phyloP scores from a whole-genome alignment of 495 filamentous ascomycete species.

The Clavariopsis aquatica region DNA sequence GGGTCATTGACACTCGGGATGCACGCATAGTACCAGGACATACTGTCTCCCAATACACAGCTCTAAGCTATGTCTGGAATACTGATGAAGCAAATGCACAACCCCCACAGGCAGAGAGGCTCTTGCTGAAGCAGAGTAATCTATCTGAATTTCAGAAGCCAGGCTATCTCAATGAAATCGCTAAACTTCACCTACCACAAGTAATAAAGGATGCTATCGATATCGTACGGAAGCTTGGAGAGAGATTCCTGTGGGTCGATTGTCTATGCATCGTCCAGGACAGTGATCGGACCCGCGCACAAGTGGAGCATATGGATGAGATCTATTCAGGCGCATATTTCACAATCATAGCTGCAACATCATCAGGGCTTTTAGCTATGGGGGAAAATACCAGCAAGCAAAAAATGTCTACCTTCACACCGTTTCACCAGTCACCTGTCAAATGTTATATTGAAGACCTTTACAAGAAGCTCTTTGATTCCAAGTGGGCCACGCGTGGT shows the following conservation, averaged over 20 bases:
- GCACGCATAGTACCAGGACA: conserved; percentile 5
- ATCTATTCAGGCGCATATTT: background rate
- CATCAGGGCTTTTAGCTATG: conserved; percentile 1
- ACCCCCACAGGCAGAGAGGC: conserved; percentile 1
- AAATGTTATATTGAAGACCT: conserved; percentile 1
- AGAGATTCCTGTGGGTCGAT: conserved; percentile 3
- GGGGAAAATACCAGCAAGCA: background rate
- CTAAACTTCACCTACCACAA: background rate
- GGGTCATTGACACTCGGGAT: background rate
- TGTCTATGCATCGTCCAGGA: conserved; percentile 2
- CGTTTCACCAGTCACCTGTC: background rate
- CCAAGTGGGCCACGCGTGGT: conserved; percentile 2
- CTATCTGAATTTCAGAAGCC: conserved; percentile 2
- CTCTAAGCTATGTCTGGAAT: background rate
- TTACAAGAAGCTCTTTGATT: background rate
- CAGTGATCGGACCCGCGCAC: background rate
- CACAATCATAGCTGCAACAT: background rate
- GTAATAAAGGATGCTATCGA: conserved; percentile 6
- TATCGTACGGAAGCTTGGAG: conserved; percentile 3
- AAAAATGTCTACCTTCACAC: background rate
- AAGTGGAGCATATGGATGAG: conserved; percentile 1
- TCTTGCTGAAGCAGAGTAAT: conserved; percentile 1
- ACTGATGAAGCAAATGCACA: conserved; percentile 2
- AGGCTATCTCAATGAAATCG: no score
- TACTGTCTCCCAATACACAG: conserved; percentile 3